A percentile compares a stretch with the other conserved stretches of the same genome.
These are phyloP conservation scores for Hypsizygus ulmarius DNA, from an alignment of 1,284 basidiomycete genomes.

Conservation along the genomic window DNA sequence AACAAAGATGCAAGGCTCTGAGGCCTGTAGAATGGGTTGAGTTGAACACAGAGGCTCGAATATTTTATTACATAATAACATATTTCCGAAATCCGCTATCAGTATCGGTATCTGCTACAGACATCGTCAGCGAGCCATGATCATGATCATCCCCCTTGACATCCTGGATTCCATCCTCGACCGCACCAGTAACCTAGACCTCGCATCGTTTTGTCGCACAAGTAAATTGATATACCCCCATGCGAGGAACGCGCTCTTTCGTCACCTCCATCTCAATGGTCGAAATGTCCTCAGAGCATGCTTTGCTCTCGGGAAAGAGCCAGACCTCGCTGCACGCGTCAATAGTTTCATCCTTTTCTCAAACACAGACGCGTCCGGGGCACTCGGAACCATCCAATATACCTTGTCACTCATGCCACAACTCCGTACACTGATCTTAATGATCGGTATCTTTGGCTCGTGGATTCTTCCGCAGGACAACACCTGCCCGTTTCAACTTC, in stretches of 20 bases:
- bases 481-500: constrained; percentile 19
- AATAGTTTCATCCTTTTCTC: constrained; percentile 19
- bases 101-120: too few species aligned
- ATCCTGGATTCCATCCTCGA: constrained; percentile 22
- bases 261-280: constrained; percentile 18
- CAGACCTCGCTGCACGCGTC: constrained; percentile 19
- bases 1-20: too few species aligned
- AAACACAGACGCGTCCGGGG: constrained; percentile 19
- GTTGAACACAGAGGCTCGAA: too few species aligned
- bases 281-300: constrained; percentile 20
- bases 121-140: too few species aligned
- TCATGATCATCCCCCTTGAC: constrained; percentile 23
- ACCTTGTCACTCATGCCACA: constrained; percentile 18
- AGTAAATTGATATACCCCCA: constrained; percentile 18
- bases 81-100: too few species aligned
- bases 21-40: too few species aligned
- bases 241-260: constrained; percentile 22
- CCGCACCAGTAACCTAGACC: constrained; percentile 14
- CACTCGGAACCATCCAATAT: constrained; percentile 23
- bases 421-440: constrained; percentile 20
- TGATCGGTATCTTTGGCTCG: constrained; percentile 17
- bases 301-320: constrained; percentile 19
- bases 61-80: too few species aligned
- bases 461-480: constrained; percentile 22
- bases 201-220: constrained; percentile 21